phyloP scores from a whole-genome alignment of 495 filamentous ascomycete genomes.

The Talaromyces thailandensis region DNA sequence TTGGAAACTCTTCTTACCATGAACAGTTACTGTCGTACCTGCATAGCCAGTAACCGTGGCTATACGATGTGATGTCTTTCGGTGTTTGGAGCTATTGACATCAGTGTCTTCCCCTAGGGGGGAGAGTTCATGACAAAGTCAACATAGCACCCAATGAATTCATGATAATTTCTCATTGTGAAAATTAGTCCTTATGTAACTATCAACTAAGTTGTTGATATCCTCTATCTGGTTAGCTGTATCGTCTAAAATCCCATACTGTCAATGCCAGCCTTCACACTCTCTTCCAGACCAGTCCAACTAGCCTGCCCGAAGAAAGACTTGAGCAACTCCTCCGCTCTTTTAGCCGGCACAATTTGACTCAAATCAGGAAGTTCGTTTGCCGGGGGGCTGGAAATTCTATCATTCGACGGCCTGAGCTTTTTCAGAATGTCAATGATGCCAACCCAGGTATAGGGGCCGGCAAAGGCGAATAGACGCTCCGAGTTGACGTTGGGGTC shows the following conservation, averaged over 20 bases:
- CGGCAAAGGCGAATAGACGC: conserved; percentile 38
- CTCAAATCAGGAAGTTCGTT: conserved; percentile 14
- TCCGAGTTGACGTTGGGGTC: conserved; percentile 28
- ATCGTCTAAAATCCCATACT: background rate
- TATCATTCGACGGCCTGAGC: conserved; percentile 12
- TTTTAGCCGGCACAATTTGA: conserved; percentile 9
- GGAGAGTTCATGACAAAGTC: background rate
- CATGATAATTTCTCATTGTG: background rate
- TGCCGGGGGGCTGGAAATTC: conserved; percentile 14
- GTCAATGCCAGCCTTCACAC: background rate
- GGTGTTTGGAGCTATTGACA: background rate
- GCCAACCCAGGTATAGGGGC: conserved; percentile 25
- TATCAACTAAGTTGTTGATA: too few species aligned
- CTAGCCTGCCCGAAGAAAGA: conserved; percentile 8
- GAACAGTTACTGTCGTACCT: too few species aligned
- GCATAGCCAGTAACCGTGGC: too few species aligned
- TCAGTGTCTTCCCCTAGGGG: background rate
- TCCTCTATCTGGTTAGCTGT: background rate
- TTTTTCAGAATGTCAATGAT: conserved; percentile 14
- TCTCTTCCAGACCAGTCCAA: background rate
- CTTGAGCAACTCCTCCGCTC: conserved; percentile 14
- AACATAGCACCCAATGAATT: background rate
- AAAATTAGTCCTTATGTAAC: background rate
- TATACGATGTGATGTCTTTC: too few species aligned
- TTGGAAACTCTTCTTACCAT: too few species aligned